Conservation (phyloP, 2,329 filamentous ascomycete genomes). For the Sporothrix humicola region DNA sequence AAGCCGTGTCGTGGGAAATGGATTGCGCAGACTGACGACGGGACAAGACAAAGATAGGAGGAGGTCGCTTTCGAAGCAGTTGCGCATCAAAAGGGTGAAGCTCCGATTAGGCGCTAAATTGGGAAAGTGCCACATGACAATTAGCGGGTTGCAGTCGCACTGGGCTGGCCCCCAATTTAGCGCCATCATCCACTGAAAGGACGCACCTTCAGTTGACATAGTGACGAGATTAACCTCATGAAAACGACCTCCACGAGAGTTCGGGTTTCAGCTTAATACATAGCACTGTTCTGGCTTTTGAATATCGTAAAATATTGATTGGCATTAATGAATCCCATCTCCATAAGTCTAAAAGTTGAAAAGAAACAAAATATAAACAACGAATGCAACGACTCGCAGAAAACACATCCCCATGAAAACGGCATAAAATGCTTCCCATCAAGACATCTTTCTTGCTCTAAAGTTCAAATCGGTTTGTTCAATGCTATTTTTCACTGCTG, state of each 20-base stretch:
- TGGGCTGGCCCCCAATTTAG: background rate
- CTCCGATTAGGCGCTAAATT: slow-evolving; percentile 9
- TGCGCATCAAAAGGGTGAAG: slow-evolving; percentile 24
- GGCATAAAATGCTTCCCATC: background rate
- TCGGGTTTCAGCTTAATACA: too few relatives aligned
- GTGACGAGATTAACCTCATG: too few relatives aligned
- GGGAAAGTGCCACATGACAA: slow-evolving; percentile 6
- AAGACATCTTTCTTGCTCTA: background rate
- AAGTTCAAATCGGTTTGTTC: background rate
- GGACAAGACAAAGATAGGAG: slow-evolving; percentile 6
- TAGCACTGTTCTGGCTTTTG: too few relatives aligned
- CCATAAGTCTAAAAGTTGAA: background rate
- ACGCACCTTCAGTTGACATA: background rate
- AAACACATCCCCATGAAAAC: background rate
- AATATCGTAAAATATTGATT: background rate
- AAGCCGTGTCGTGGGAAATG: background rate
- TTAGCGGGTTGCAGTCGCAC: background rate
- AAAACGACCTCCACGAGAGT: too few relatives aligned
- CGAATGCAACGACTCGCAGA: background rate
- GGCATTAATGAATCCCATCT: background rate
- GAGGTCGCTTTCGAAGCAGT: background rate
- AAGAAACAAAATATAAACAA: background rate
- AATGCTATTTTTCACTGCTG: background rate
- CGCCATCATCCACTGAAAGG: background rate
- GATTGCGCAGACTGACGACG: slow-evolving; percentile 7